Evolutionary conservation across 129 eudicot species (phyloP), one percentile per base, ranked within the genome.

Genomic region (Centaurea solstitialis): DNA sequence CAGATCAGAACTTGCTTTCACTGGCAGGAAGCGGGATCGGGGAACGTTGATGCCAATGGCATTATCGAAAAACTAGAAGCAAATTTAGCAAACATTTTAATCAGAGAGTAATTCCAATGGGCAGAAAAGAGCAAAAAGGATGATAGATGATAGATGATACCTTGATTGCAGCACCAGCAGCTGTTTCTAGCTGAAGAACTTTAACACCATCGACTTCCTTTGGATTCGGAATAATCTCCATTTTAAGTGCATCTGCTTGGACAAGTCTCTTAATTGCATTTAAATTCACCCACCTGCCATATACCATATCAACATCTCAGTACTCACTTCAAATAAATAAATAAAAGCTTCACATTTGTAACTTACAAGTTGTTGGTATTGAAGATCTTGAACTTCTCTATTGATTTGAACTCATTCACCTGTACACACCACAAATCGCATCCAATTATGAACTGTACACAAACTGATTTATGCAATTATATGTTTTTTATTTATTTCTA

Each of bases 151-250:
- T 50, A 4, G 22, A 57, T 57, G 22, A 64, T 89, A 93, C 99
- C 99, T 80, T 93, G 75, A 96, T 96, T 73, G 99, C 99, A 70
- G 99, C 99, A 72, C 99, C 99, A 45, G 98, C 99, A 76, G 99
- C 99, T 69, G 99, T 96, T 88, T 96, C 99, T 30, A 96, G 93
- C 87, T 96, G 99, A 87, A 96, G 99, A 88, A 96, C 98, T 85
- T 96, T 93, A 68, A 89, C 74, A 12, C 99, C 99, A 38, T 88
- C 89, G n/a, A 96, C 99, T 87, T 96, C 99, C 99, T 96, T 96
- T 28, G 99, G 99, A 86, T 96, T 96, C 73, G 99, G 99, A 72
- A 96, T 96, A 24, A 96, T 96, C 85, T 96, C 99, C 99, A 96
- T 93, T 86, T 96, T 91, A 39, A 96, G 91, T 75, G 99, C 92